Evolutionary conservation across 176 grass and related monocot genomes (phyloP).

Genomic region (Chloris gayana): DNA sequence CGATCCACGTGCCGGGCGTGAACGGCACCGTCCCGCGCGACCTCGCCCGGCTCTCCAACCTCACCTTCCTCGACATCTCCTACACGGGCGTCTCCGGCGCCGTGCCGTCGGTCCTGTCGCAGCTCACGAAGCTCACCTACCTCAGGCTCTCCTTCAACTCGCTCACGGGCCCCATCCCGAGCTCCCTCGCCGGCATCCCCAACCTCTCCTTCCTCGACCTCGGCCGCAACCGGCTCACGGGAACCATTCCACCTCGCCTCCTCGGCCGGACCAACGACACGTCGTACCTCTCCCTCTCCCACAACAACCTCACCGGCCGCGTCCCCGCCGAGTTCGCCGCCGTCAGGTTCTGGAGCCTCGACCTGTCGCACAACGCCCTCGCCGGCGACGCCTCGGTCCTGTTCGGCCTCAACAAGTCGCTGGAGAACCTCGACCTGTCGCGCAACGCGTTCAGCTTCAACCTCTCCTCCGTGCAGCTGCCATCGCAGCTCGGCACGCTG

Average conservation of each 20-base stretch:
- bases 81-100: constrained; percentile 49
- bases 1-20: constrained; percentile 48
- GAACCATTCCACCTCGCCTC: constrained; percentile 35
- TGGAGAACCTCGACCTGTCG: constrained; percentile 38
- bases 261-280: background rate
- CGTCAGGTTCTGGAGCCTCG: constrained; percentile 9
- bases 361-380: background rate
- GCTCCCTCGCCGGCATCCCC: constrained; percentile 31
- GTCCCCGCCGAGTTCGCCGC: constrained; percentile 44
- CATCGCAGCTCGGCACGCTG: background rate
- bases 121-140: constrained; percentile 24
- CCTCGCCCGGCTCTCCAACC: constrained; percentile 25
- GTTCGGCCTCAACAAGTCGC: background rate
- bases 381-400: background rate
- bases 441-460: constrained; percentile 41
- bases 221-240: constrained; percentile 55
- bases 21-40: constrained; percentile 40
- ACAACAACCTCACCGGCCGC: constrained; percentile 49
- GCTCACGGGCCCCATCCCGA: constrained; percentile 50
- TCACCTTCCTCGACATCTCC: constrained; percentile 40
- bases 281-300: constrained; percentile 33
- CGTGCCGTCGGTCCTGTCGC: constrained; percentile 43
- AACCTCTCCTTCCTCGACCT: constrained; percentile 34
- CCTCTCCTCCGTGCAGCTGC: background rate
- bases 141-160: constrained; percentile 62